Conservation (phyloP, 805 yeast species). For the Lachancea mirantina region DNA sequence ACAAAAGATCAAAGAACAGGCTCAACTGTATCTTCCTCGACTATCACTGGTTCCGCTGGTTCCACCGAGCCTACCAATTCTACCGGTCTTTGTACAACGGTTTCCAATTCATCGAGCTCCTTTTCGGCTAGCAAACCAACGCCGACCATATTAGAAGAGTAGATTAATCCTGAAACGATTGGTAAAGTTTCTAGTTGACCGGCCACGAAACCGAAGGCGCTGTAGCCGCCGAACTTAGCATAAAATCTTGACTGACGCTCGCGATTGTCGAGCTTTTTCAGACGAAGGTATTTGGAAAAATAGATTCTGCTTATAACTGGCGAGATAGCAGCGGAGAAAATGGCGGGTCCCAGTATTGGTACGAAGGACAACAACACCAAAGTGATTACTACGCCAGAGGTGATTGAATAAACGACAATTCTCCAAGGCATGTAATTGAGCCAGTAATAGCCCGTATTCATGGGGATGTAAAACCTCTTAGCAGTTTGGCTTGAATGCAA, state of each 20-base stretch:
- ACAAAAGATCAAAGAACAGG: too few relatives aligned
- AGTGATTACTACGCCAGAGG: slow-evolving; percentile 10
- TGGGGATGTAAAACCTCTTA: slow-evolving; percentile 25
- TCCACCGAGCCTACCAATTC: too few relatives aligned
- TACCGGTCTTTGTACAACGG: too few relatives aligned
- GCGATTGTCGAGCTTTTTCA: slow-evolving; percentile 7
- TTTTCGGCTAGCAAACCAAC: slow-evolving; percentile 18
- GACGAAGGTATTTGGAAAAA: slow-evolving; percentile 14
- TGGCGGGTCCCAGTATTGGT: slow-evolving; percentile 28
- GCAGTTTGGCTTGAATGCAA: slow-evolving; percentile 11
- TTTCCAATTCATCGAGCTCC: slow-evolving; percentile 27
- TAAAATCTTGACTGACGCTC: slow-evolving; percentile 12
- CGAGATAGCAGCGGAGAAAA: slow-evolving; percentile 21
- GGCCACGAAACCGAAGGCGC: slow-evolving; percentile 26
- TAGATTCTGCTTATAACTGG: slow-evolving; percentile 26
- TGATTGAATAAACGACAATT: slow-evolving; percentile 6
- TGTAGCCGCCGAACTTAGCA: slow-evolving; percentile 22
- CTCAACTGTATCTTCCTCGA: too few relatives aligned
- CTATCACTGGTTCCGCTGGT: too few relatives aligned
- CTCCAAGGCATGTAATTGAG: slow-evolving; percentile 24
- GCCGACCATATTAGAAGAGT: slow-evolving; percentile 22
- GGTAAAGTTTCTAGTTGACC: slow-evolving; percentile 25
- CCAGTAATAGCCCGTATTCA: slow-evolving; percentile 24
- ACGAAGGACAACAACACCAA: slow-evolving; percentile 21
- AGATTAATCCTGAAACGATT: slow-evolving; percentile 10